Evolutionary conservation across 305 asterid genomes (phyloP), one percentile per base, ranked within the genome.

Genomic region (Solanum hybrid): DNA sequence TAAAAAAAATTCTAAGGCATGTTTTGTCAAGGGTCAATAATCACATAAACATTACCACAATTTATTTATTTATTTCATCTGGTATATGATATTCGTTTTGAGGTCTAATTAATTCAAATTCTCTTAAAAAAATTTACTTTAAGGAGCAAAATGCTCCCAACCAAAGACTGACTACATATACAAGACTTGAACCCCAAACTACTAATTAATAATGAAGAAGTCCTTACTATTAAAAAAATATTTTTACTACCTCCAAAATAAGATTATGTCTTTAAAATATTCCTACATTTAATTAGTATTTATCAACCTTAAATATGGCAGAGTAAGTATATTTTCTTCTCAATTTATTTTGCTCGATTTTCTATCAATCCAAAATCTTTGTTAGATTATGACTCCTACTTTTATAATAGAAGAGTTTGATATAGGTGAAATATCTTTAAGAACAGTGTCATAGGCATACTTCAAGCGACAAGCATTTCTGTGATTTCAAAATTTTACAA

Each of bases 71-170:
- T 46, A 46, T 57, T 57, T 0, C 3, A 57, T 18, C 0, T 57
- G 28, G 13, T 61, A 61, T 20, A 20, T 61, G 10, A 1, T 61
- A 61, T 61, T 51, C 8, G 0, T 51, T 51, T 22, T 61, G 2
- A 8, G 11, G 11, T 61, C 5, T 22, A 9, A 61, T 61, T 61
- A 20, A 61, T 61, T 61, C 5, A 61, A 20, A 61, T 61, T 61
- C 5, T 0, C 5, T 61, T 1, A 0, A 6, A 51, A 61, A 61
- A 8, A 1, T 1, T 8, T n/a, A 61, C 26, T 61, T 22, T 20
- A 61, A 4, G 26, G 11, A 9, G 11, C 5, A 61, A 8, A 20
- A 1, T 61, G 4, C 11, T 61, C 11, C 2, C 11, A 0, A 61
- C 0, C 26, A 20, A 61, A 61, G 4, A 3, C 5, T 2, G 9